These are phyloP conservation scores for Apophysomyces elegans DNA, from an alignment of 371 early-diverging fungal genomes.

Conservation along the genomic window DNA sequence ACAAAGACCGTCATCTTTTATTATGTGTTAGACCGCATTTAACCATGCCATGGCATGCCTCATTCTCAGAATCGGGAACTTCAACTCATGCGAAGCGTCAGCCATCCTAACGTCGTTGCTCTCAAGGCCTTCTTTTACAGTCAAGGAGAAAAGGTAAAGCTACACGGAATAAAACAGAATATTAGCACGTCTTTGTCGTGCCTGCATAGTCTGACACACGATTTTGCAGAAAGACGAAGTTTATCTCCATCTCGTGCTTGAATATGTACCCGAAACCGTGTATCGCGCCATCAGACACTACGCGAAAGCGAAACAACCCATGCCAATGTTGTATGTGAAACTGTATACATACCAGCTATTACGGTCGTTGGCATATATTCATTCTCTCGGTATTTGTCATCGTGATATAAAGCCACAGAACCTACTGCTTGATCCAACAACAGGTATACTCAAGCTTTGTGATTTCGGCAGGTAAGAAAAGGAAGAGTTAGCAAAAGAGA, in stretches of 20 bases:
- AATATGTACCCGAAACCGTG: conserved; percentile 81
- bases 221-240: conserved; percentile 71
- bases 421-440: conserved; percentile 85
- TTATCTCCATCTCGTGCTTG: conserved; percentile 78
- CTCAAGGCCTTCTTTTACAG: conserved; percentile 86
- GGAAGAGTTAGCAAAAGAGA: background rate
- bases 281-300: conserved; percentile 75
- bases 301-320: conserved; percentile 79
- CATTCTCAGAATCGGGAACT: conserved; percentile 82
- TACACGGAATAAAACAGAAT: background rate
- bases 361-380: conserved; percentile 93
- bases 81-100: conserved; percentile 86
- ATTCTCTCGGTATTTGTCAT: conserved; percentile 84
- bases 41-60: background rate
- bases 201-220: conserved; percentile 10
- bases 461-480: conserved; percentile 86
- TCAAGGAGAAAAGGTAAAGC: conserved; percentile 58
- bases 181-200: background rate
- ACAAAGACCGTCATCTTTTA: background rate
- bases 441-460: conserved; percentile 91
- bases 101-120: conserved; percentile 84
- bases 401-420: conserved; percentile 99
- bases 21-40: conserved; percentile 8
- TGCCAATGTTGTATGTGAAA: conserved; percentile 88
- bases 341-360: conserved; percentile 95